Evolutionary conservation across 1,139 yeast species (phyloP).

Genomic region (Geotrichum klebahnii): DNA sequence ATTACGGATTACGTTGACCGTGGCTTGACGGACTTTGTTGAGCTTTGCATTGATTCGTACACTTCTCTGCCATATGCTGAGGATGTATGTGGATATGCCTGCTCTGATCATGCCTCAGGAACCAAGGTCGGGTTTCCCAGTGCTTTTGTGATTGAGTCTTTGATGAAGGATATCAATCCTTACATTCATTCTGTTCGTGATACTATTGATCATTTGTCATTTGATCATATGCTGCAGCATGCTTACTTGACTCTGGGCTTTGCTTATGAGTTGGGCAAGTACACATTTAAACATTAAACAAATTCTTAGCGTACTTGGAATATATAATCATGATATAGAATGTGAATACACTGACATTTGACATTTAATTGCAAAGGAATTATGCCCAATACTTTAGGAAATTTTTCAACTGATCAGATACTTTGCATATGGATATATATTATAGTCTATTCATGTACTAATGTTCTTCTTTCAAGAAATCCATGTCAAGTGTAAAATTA

Average conservation of each 20-base stretch:
- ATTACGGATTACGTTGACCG: slow-evolving; percentile 68
- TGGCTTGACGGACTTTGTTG: slow-evolving; percentile 56
- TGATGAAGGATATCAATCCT: slow-evolving; percentile 57
- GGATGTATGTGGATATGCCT: slow-evolving; percentile 83
- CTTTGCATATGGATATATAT: no score
- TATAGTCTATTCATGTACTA: no score
- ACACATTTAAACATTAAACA: no score
- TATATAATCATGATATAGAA: no score
- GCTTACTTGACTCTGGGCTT: slow-evolving; percentile 69
- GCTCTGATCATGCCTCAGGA: slow-evolving; percentile 91
- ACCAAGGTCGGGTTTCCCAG: slow-evolving; percentile 77
- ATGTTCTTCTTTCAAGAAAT: no score
- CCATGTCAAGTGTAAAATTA: no score
- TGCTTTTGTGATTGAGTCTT: slow-evolving; percentile 75
- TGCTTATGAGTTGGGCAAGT: slow-evolving; percentile 54
- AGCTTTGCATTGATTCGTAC: background rate
- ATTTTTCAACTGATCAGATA: no score
- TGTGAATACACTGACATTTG: no score
- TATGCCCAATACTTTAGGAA: no score
- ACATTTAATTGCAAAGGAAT: no score
- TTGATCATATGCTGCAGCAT: slow-evolving; percentile 74
- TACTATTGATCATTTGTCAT: slow-evolving; percentile 73
- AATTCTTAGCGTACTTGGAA: no score
- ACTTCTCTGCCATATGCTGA: slow-evolving; percentile 59
- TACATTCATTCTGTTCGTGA: slow-evolving; percentile 75